Evolutionary conservation across 2,329 filamentous ascomycete species (phyloP), one percentile per base, ranked within the genome.

Genomic region (Beauveria pseudobassiana): DNA sequence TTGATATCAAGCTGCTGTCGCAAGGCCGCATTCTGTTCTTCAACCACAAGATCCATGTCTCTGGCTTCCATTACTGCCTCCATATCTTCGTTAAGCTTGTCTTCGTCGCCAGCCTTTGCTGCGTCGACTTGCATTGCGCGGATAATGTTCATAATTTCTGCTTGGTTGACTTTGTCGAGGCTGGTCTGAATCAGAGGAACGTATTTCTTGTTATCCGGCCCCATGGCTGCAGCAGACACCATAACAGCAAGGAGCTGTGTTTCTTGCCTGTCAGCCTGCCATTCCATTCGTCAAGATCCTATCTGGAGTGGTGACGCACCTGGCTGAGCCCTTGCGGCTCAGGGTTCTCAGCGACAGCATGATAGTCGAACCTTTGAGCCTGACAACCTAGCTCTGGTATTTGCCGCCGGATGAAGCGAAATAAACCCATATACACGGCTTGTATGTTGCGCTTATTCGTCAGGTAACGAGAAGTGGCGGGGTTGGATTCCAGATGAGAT

Each of bases 171-270:
- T 30, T 71, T 71, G 64, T 80, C 78, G 30, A 81, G 70, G 40
- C 69, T 69, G 54, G 71, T 69, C 62, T 75, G 74, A 45, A 83
- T 78, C 24, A 73, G 72, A 8, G 71, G 71, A 50, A 88, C 78
- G 68, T 85, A 86, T 67, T 75, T 75, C 40, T 78, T 77, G 62
- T 80, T 80, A 59, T 84, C 80, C 28, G 83, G 80, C 14, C 85
- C 85, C 69, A 82, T 80, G 64, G 86, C 81, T 28, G 84, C 84
- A n/a, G 86, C 75, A 16, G 72, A 81, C 24, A 89, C 77, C 69
- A 88, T 80, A 61, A 88, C 77, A 63, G 84, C 84, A 48, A 89
- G 76, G 56, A 89, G 76, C 77, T 87, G 76, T 61, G 77, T 74
- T 51, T 73, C 74, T 65, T 48, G 40, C 3, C 16, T 14, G 60